These are phyloP conservation scores for Plectosphaerella plurivora DNA, from an alignment of 2,329 filamentous ascomycete species.

Conservation along the genomic window DNA sequence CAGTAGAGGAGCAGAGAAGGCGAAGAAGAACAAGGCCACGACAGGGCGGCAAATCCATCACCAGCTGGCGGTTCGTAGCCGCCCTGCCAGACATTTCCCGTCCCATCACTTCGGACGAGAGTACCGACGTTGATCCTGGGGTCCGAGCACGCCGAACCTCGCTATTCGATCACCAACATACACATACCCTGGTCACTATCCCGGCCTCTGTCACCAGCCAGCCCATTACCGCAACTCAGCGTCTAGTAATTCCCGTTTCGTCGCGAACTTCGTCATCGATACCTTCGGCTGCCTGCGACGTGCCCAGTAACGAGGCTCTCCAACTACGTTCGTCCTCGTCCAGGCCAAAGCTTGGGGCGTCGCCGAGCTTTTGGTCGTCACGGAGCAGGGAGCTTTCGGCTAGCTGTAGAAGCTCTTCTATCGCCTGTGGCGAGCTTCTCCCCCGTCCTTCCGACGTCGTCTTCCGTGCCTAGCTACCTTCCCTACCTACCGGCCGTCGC, in stretches of 20 bases:
- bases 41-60: background rate
- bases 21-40: no score
- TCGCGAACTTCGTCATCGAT: no score
- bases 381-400: background rate
- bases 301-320: no score
- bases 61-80: background rate
- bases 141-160: background rate
- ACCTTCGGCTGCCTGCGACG: no score
- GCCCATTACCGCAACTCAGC: no score
- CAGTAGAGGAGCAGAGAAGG: no score
- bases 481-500: slow-evolving; percentile 14
- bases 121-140: background rate
- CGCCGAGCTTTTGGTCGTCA: slow-evolving; percentile 4
- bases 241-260: no score
- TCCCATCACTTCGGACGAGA: background rate
- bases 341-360: background rate
- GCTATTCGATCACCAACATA: background rate
- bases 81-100: background rate
- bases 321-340: no score
- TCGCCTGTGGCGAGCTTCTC: no score
- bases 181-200: slow-evolving; percentile 14
- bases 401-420: no score
- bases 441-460: background rate
- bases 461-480: slow-evolving; percentile 29
- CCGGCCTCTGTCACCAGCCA: no score